phyloP scores from a whole-genome alignment of 441 rosid species.

The Aleurites moluccanus region DNA sequence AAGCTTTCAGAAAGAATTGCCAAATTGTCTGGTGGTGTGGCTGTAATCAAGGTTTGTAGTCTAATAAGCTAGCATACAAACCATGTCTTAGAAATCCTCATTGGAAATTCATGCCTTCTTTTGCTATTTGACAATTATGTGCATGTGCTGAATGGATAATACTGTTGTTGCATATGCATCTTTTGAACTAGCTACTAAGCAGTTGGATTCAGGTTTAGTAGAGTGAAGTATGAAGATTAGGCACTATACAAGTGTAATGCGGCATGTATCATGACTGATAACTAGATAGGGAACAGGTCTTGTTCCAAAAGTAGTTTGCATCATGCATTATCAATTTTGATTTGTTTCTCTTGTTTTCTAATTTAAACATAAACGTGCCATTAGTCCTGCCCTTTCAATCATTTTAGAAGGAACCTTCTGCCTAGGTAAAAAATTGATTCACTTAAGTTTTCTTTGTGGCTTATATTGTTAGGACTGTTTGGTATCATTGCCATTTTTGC shows the following conservation, averaged over 20 bases:
- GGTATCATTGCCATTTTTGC: neutral
- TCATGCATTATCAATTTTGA: neutral
- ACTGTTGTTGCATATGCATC: neutral
- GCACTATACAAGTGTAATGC: neutral
- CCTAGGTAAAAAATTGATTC: neutral
- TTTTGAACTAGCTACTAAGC: neutral
- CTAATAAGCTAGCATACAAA: neutral
- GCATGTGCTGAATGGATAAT: neutral
- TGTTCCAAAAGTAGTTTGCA: neutral
- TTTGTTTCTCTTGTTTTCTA: neutral
- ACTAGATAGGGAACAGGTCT: too few species aligned
- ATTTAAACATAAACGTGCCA: neutral
- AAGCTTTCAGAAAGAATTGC: slow-evolving; percentile 86
- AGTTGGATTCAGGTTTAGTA: neutral
- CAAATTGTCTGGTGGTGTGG: slow-evolving; percentile 77
- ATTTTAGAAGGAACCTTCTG: neutral
- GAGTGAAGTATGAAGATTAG: neutral
- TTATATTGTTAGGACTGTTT: neutral
- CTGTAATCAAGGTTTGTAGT: slow-evolving; percentile 71
- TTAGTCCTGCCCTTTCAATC: neutral
- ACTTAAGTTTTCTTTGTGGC: neutral
- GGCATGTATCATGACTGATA: neutral
- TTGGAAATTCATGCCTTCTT: neutral
- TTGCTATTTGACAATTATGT: neutral
- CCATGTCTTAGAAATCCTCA: neutral